Evolutionary conservation across 805 yeast genomes (phyloP).

Genomic region (Cyberlindnera americana): DNA sequence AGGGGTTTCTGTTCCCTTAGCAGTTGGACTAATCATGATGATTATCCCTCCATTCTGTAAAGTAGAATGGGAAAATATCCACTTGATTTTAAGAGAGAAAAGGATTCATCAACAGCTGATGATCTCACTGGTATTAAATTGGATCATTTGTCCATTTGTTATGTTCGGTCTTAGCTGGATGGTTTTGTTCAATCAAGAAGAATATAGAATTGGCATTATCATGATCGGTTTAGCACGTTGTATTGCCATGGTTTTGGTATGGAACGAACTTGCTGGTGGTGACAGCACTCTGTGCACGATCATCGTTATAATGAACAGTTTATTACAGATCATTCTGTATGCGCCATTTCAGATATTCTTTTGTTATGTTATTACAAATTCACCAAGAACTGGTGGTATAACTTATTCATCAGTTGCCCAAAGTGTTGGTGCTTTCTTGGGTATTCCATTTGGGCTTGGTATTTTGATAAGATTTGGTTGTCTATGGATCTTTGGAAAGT

Average conservation of each 20-base stretch:
- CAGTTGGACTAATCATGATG: conserved; percentile 51
- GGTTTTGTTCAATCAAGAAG: conserved; percentile 42
- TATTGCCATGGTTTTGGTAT: conserved; percentile 58
- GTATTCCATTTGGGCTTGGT: conserved; percentile 49
- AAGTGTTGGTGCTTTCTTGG: conserved; percentile 50
- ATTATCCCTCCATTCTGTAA: conserved; percentile 56
- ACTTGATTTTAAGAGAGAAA: conserved; percentile 24
- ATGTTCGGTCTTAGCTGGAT: conserved; percentile 58
- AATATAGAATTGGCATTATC: conserved; percentile 51
- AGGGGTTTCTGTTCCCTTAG: conserved; percentile 42
- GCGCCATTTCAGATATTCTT: conserved; percentile 50
- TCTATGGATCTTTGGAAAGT: conserved; percentile 7
- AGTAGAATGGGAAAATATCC: conserved; percentile 47
- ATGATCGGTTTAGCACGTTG: conserved; percentile 59
- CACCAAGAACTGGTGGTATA: conserved; percentile 5
- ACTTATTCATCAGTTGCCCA: conserved; percentile 36
- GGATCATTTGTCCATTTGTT: conserved; percentile 53
- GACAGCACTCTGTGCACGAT: conserved; percentile 48
- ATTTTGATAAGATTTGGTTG: conserved; percentile 34
- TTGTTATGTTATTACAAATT: conserved; percentile 38
- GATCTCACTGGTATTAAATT: conserved; percentile 45
- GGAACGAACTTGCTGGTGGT: conserved; percentile 55
- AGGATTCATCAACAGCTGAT: conserved; percentile 30
- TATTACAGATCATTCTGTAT: conserved; percentile 47
- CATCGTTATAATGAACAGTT: conserved; percentile 47